These are phyloP conservation scores for Purpureocillium lavendulum DNA, from an alignment of 2,329 filamentous ascomycete genomes.

Conservation along the genomic window DNA sequence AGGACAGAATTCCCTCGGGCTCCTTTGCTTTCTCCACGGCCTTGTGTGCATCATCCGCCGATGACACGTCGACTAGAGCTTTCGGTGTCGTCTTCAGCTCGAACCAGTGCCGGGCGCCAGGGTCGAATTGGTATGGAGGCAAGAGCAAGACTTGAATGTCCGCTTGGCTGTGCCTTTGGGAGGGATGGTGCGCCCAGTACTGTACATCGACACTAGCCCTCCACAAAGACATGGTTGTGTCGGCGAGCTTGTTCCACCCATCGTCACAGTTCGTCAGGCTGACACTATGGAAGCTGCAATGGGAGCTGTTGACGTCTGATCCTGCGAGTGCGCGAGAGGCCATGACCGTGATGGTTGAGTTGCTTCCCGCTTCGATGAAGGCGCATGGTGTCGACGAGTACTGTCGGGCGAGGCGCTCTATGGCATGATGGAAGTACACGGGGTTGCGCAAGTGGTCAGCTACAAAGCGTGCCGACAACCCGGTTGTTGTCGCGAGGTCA, in stretches of 20 bases:
- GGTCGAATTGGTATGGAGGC: conserved; percentile 34
- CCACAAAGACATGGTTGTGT: conserved; percentile 27
- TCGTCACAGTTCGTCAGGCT: conserved; percentile 1
- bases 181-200: conserved; percentile 27
- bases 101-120: conserved; percentile 27
- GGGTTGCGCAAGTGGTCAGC: conserved; percentile 30
- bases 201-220: conserved; percentile 21
- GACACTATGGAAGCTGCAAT: conserved; percentile 2
- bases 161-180: conserved; percentile 14
- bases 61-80: background rate
- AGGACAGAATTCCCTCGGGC: background rate
- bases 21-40: background rate
- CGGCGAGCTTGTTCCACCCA: conserved; percentile 9
- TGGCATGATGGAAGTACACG: conserved; percentile 34
- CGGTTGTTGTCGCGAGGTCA: background rate
- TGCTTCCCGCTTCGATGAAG: conserved; percentile 29
- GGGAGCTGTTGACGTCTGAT: background rate
- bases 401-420: conserved; percentile 25
- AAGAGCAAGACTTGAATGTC: conserved; percentile 15
- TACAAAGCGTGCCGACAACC: conserved; percentile 10
- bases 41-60: background rate
- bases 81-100: conserved; percentile 15
- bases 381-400: conserved; percentile 22
- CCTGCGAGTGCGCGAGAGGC: conserved; percentile 15
- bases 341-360: conserved; percentile 25